Percentiles rank a stretch among this genome's conserved stretches.
Evolutionary conservation across 2,329 filamentous ascomycete species (phyloP).

Genomic region (Nemania bipapillata): DNA sequence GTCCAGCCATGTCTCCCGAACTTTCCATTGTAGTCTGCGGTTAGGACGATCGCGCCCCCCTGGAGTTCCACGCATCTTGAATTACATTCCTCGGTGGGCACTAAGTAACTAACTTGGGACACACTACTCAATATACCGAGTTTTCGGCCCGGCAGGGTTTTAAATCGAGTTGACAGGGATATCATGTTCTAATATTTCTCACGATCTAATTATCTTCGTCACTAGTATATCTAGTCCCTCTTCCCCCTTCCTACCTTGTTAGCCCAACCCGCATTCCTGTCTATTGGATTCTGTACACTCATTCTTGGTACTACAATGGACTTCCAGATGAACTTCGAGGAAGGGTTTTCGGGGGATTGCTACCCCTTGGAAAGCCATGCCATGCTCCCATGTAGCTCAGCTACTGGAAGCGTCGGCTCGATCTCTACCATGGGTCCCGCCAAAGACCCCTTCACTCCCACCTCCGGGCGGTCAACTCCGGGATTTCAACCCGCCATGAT

Average conservation of each 20-base stretch:
- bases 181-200: conserved; percentile 38
- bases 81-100: conserved; percentile 45
- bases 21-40: conserved; percentile 7
- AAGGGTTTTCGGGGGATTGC: too few relatives aligned
- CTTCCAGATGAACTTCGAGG: background rate
- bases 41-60: conserved; percentile 24
- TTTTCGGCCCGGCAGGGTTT: background rate
- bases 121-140: background rate
- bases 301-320: background rate
- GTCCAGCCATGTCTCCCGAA: conserved; percentile 18
- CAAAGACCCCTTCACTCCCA: conserved; percentile 50
- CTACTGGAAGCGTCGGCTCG: conserved; percentile 49
- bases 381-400: conserved; percentile 41
- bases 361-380: background rate
- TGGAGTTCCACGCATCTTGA: conserved; percentile 37
- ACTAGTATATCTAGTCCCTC: conserved; percentile 1
- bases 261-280: conserved; percentile 2
- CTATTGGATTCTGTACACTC: background rate
- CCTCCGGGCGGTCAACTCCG: conserved; percentile 52
- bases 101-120: background rate
- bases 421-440: conserved; percentile 46
- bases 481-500: conserved; percentile 41
- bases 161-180: conserved; percentile 38
- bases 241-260: background rate
- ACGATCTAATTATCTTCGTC: conserved; percentile 32